These are phyloP conservation scores for Penicillium soppii DNA, from an alignment of 495 filamentous ascomycete species.

Conservation along the genomic window DNA sequence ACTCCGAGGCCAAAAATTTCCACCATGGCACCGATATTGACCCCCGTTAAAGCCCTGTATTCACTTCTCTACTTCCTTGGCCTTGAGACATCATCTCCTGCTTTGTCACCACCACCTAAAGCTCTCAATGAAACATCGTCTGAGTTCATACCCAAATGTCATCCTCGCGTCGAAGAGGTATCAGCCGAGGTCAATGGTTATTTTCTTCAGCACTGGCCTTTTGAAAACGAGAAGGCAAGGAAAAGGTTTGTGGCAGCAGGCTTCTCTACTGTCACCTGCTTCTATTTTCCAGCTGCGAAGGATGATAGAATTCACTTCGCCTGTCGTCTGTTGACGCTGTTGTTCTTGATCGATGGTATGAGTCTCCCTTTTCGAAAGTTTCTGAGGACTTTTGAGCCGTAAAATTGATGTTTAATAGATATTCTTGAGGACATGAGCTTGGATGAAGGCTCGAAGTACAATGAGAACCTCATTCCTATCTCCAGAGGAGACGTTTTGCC, in stretches of 20 bases:
- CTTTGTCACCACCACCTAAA: too few relatives aligned
- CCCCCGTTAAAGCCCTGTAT: too few relatives aligned
- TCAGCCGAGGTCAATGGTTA: conserved; percentile 26
- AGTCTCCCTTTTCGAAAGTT: too few relatives aligned
- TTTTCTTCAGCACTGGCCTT: conserved; percentile 40
- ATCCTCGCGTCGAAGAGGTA: neutral
- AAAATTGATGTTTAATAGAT: too few relatives aligned
- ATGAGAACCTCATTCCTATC: conserved; percentile 35
- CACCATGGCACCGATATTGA: too few relatives aligned
- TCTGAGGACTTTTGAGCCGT: too few relatives aligned
- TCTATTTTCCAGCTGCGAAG: conserved; percentile 34
- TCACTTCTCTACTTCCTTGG: too few relatives aligned
- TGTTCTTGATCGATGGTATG: conserved; percentile 39
- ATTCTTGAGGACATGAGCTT: conserved; percentile 42
- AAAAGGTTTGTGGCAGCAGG: conserved; percentile 33
- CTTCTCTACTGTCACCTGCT: conserved; percentile 32
- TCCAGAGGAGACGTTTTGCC: conserved; percentile 25
- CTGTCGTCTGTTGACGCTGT: conserved; percentile 29
- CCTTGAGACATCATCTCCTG: too few relatives aligned
- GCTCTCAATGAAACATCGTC: too few relatives aligned
- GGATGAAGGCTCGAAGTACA: conserved; percentile 30
- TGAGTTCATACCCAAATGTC: too few relatives aligned
- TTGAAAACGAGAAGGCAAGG: conserved; percentile 17
- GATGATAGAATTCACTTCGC: conserved; percentile 35
- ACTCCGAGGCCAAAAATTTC: too few relatives aligned